Evolutionary conservation across 768 basidiomycete genomes (phyloP), one percentile per base, ranked within the genome.

Genomic region (Tricholoma flavovirens): DNA sequence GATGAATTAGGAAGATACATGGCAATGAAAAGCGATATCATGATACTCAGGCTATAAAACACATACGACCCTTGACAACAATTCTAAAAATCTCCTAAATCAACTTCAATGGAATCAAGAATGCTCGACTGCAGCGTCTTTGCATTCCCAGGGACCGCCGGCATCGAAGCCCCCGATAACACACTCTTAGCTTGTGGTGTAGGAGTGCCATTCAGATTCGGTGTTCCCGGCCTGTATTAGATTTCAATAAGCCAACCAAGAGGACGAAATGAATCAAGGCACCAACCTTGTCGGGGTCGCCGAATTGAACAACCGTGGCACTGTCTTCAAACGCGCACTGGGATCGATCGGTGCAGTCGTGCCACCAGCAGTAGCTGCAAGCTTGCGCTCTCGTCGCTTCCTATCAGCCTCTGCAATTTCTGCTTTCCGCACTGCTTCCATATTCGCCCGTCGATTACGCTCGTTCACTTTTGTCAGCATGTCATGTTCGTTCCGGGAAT

Each of bases 401-500:
- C 84, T 76, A 66, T 92, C 90, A 7, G 78, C 73, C 62, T 86
- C 84, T 32, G 75, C 73, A 32, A 85, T 68, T 69, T 96, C 93
- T 0, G 89, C 88, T 60, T 81, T 83, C 56, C 90, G 78, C 52
- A 93, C 82, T 3, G 83, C 82, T 64, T 95, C 96, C 61, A 83
- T 60, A 56, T 96, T 96, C 29, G 87, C 86, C 67, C 82, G 87
- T 55, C 90, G 81, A 69, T 98, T 98, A 55, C 93, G 83, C 72
- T 94, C 92, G 66, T 96, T 98, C 53, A 98, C 85, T 65, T 75
- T 83, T 14, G 89, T 83, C 22, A 96, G 77, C 65, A 82, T 71
- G 59, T 90, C 82, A 10, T 59, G 68, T 5, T 69, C 66, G 12
- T 68, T 68, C 17, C 57, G 58, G 19, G 49, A 56, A 43, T 56